Conservation (phyloP, 2,329 filamentous ascomycete species). For the Cryphonectria carpinicola region DNA sequence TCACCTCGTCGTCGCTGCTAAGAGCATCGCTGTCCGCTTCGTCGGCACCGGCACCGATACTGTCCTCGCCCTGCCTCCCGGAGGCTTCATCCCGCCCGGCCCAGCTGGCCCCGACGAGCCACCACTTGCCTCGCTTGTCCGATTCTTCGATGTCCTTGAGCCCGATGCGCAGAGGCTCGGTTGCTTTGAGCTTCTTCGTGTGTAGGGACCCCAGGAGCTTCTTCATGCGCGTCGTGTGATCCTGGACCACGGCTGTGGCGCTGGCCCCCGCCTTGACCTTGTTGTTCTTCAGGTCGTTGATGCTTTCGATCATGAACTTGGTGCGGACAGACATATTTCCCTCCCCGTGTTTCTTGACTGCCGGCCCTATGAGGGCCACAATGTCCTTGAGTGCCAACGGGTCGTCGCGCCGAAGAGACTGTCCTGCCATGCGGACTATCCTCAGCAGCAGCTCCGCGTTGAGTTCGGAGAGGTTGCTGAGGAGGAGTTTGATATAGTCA, state of each 20-base stretch:
- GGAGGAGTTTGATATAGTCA: constrained; percentile 82
- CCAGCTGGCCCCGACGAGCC: constrained; percentile 97
- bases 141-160: constrained; percentile 81
- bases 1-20: constrained; percentile 50
- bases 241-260: constrained; percentile 73
- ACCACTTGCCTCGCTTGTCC: constrained; percentile 94
- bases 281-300: constrained; percentile 93
- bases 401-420: constrained; percentile 85
- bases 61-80: constrained; percentile 30
- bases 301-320: constrained; percentile 96
- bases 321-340: constrained; percentile 80
- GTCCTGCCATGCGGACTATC: constrained; percentile 80
- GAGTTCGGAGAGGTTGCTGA: constrained; percentile 75
- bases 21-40: constrained; percentile 38
- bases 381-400: constrained; percentile 88
- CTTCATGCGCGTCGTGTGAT: constrained; percentile 86
- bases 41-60: constrained; percentile 38
- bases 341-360: constrained; percentile 69
- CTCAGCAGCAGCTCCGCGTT: constrained; percentile 89
- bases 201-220: constrained; percentile 84
- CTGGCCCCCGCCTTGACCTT: constrained; percentile 76
- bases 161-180: constrained; percentile 80
- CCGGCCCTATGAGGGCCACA: constrained; percentile 75
- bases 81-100: constrained; percentile 44
- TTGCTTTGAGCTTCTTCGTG: constrained; percentile 66